Evolutionary conservation across 768 basidiomycete species (phyloP), one percentile per base, ranked within the genome.

Genomic region (Astraeus odoratus): DNA sequence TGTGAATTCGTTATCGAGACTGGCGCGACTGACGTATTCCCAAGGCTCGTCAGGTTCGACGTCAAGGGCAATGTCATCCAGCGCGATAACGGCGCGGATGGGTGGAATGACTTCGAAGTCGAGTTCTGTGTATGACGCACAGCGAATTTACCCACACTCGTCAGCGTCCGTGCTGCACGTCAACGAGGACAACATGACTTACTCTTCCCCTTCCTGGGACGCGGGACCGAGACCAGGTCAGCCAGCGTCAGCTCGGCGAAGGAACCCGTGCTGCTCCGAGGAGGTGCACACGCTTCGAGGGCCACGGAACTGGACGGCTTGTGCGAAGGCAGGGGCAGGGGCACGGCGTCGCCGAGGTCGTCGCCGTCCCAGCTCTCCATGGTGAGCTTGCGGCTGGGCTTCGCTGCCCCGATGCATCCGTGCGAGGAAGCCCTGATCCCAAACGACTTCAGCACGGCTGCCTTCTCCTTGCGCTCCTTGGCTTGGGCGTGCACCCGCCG

Each of bases 381-480:
- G 39, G 52, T 61, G 24, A 41, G 47, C 55, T 16, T 61, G 33
- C 59, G 59, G 7, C 41, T 47, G 42, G 50, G 56, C 44, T 48
- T 61, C 13, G n/a, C 19, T 7, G 51, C 47, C n/a, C n/a, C n/a
- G n/a, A n/a, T n/a, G 19, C 22, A 20, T 12, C 36, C 18, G 20
- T 20, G 18, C 36, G 36, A 37, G 8, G 36, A 37, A 8, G 5
- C 1, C 47, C 57, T 63, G 51, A 59, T 34, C 10, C 57, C 59
- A 5, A 52, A 19, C 22, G 48, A 47, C 5, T 48, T 50, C 39
- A 36, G 42, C 2, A 34, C 42, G 3, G 57, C 48, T 6, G 49
- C 57, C 49, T 52, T 57, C 48, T 64, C 57, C 51, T 66, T 63
- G 48, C 61, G 61, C 46, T 61, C 52, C 61, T 50, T 61, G 8